phyloP scores from a whole-genome alignment of 495 filamentous ascomycete genomes.

The Parathielavia appendiculata region DNA sequence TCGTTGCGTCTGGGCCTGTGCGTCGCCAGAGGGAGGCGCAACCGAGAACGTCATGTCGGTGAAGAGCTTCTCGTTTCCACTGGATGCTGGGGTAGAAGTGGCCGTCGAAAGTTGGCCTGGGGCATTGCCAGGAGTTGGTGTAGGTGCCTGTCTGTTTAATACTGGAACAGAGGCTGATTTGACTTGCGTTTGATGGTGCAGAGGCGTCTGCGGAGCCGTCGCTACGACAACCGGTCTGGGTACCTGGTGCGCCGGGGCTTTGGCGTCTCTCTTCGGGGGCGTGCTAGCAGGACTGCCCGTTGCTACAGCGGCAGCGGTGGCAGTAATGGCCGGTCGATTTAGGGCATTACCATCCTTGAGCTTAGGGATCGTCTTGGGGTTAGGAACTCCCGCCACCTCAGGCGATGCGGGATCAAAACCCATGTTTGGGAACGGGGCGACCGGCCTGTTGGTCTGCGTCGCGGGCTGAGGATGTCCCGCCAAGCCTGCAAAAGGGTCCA shows the following conservation, averaged over 20 bases:
- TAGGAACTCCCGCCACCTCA: conserved; percentile 18
- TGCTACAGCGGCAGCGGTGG: conserved; percentile 17
- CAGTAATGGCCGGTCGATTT: conserved; percentile 15
- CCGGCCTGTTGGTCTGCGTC: conserved; percentile 36
- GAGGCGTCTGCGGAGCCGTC: conserved; percentile 10
- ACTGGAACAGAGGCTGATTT: conserved; percentile 18
- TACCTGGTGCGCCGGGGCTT: conserved; percentile 32
- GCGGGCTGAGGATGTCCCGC: conserved; percentile 23
- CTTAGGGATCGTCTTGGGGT: conserved; percentile 21
- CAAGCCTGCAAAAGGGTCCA: conserved; percentile 8
- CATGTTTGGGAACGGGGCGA: conserved; percentile 48
- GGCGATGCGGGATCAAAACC: conserved; percentile 33
- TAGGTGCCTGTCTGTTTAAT: conserved; percentile 8
- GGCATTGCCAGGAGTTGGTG: conserved; percentile 6
- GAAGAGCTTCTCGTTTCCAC: conserved; percentile 30
- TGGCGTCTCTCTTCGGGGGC: conserved; percentile 34
- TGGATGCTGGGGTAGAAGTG: conserved; percentile 10
- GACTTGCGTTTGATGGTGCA: not conserved
- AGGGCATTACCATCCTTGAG: conserved; percentile 21
- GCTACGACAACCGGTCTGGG: conserved; percentile 21
- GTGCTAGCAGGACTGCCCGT: conserved; percentile 19
- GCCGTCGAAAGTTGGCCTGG: conserved; percentile 11
- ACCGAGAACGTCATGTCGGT: conserved; percentile 45
- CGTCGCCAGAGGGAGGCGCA: conserved; percentile 31
- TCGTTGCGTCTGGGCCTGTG: conserved; percentile 12